Percentiles rank a stretch among this genome's conserved stretches.
These are phyloP conservation scores for Fusarium nygamai DNA, from an alignment of 2,329 filamentous ascomycete species.

Conservation along the genomic window DNA sequence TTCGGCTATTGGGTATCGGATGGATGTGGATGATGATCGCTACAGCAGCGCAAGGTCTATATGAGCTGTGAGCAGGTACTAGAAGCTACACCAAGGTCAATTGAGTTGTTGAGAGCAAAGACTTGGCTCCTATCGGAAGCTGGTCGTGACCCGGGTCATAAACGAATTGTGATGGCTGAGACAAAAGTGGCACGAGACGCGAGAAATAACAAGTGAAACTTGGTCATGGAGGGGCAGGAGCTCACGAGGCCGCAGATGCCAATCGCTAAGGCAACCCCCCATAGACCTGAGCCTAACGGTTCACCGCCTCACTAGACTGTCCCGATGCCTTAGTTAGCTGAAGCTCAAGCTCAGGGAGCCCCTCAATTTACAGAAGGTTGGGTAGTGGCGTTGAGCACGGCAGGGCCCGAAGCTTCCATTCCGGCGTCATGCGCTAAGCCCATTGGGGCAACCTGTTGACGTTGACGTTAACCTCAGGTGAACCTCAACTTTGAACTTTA, in stretches of 20 bases:
- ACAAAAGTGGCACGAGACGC: constrained; percentile 28
- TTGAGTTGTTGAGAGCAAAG: background rate
- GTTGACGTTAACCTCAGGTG: constrained; percentile 1
- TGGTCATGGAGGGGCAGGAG: constrained; percentile 27
- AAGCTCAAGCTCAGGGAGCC: constrained; percentile 7
- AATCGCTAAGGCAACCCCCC: constrained; percentile 31
- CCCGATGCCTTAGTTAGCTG: background rate
- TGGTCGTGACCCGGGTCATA: background rate
- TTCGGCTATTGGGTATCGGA: background rate
- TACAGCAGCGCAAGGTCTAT: background rate
- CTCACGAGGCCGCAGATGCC: constrained; percentile 29
- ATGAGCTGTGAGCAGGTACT: background rate
- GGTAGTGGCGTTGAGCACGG: constrained; percentile 2
- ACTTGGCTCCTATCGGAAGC: background rate
- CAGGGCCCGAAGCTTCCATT: constrained; percentile 14
- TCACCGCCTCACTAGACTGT: constrained; percentile 21
- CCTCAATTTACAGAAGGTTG: constrained; percentile 17
- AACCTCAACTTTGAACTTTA: constrained; percentile 8
- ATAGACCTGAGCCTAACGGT: constrained; percentile 7
- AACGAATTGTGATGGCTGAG: constrained; percentile 2
- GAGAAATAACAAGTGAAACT: constrained; percentile 17
- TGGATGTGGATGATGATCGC: background rate
- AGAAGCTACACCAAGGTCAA: background rate
- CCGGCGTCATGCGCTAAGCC: constrained; percentile 12
- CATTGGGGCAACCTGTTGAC: constrained; percentile 22